Percentiles rank a stretch among this genome's conserved stretches.
Evolutionary conservation across 768 basidiomycete species (phyloP).

Genomic region (Udeniomyces megalosporus): DNA sequence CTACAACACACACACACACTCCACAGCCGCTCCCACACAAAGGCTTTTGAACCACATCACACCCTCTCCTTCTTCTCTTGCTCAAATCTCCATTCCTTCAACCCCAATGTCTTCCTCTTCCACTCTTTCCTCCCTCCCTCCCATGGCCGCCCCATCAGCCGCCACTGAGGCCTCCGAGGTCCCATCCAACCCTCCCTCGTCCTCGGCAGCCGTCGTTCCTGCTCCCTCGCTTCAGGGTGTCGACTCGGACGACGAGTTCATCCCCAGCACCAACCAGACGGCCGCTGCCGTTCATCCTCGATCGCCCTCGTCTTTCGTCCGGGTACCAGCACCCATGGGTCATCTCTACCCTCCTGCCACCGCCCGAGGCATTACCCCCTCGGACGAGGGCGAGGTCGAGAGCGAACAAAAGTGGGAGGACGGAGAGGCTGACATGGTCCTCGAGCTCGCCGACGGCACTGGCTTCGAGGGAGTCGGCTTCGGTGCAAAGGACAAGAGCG

Average conservation of each 20-base stretch:
- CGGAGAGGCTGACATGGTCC: slow-evolving; percentile 37
- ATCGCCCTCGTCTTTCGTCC: slow-evolving; percentile 4
- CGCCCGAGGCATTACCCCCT: slow-evolving; percentile 23
- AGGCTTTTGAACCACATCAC: background rate
- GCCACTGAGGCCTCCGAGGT: background rate
- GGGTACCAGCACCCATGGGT: slow-evolving; percentile 17
- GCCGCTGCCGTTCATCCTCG: slow-evolving; percentile 14
- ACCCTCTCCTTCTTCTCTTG: background rate
- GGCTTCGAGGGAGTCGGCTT: slow-evolving; percentile 80
- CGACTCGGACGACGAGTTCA: background rate
- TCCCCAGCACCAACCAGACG: background rate
- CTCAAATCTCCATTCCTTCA: background rate
- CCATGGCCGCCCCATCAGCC: slow-evolving; percentile 1
- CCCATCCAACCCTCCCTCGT: background rate
- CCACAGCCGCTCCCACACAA: background rate
- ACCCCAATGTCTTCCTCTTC: background rate
- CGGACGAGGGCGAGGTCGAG: slow-evolving; percentile 12
- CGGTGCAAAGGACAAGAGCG: slow-evolving; percentile 75
- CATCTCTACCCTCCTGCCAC: slow-evolving; percentile 28
- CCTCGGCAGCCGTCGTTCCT: background rate
- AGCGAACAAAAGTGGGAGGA: slow-evolving; percentile 23
- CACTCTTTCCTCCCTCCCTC: slow-evolving; percentile 6
- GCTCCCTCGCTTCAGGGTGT: background rate
- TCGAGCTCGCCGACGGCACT: slow-evolving; percentile 81
- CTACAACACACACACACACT: background rate